A percentile compares a stretch with the other conserved stretches of the same genome.
Evolutionary conservation across 2,329 filamentous ascomycete species (phyloP).

Genomic region (Monosporascus sp.): DNA sequence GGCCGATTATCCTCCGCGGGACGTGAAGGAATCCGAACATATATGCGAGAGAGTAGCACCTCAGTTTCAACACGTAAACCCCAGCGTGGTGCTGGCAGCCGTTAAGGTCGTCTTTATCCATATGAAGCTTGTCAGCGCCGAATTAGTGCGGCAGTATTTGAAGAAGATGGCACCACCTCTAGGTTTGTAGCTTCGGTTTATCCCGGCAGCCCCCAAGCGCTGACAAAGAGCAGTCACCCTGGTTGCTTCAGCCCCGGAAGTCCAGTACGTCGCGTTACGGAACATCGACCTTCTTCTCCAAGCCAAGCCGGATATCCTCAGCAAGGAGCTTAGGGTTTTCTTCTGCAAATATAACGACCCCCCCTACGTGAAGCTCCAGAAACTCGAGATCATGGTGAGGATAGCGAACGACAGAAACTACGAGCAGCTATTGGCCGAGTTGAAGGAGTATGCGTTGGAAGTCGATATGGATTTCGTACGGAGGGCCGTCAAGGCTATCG

Average conservation of each 20-base stretch:
- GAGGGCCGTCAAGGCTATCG: slow-evolving; percentile 90
- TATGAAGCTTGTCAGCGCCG: slow-evolving; percentile 77
- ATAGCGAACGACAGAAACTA: slow-evolving; percentile 97
- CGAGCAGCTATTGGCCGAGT: slow-evolving; percentile 85
- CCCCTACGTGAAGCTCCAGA: slow-evolving; percentile 94
- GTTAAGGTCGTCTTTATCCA: slow-evolving; percentile 97
- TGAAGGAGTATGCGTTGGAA: slow-evolving; percentile 96
- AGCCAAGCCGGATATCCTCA: slow-evolving; percentile 92
- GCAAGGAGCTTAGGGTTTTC: slow-evolving; percentile 95
- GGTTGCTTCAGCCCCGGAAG: slow-evolving; percentile 90
- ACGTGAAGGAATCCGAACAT: slow-evolving; percentile 94
- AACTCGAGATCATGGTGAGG: slow-evolving; percentile 97
- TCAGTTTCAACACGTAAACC: slow-evolving; percentile 97
- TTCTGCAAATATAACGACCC: slow-evolving; percentile 99
- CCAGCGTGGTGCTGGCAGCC: slow-evolving; percentile 92
- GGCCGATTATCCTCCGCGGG: slow-evolving; percentile 79
- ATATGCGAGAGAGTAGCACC: slow-evolving; percentile 95
- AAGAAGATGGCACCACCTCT: slow-evolving; percentile 99
- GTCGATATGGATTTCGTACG: slow-evolving; percentile 99
- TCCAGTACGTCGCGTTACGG: slow-evolving; percentile 92
- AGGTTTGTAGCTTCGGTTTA: slow-evolving; percentile 46
- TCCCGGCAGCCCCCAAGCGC: slow-evolving; percentile 3
- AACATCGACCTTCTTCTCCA: slow-evolving; percentile 96
- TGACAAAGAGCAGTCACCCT: slow-evolving; percentile 66
- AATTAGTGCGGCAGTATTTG: slow-evolving; percentile 77